Evolutionary conservation across 768 basidiomycete species (phyloP).

Genomic region (Phanerochaete sordida): DNA sequence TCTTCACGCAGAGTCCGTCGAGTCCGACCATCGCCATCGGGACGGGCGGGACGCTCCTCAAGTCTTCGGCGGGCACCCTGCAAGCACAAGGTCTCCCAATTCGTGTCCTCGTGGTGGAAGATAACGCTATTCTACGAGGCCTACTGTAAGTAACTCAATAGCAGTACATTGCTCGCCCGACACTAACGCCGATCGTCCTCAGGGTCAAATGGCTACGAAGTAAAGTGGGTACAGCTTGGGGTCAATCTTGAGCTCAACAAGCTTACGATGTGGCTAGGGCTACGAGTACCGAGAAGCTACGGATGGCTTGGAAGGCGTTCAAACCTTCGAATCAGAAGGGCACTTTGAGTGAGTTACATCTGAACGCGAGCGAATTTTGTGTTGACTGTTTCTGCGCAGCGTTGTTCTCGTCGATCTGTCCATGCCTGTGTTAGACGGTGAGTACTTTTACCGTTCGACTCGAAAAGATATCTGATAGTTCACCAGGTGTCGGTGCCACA

Average conservation of each 20-base stretch:
- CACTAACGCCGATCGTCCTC: constrained; percentile 20
- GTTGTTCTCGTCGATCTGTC: constrained; percentile 86
- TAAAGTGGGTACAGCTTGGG: constrained; percentile 33
- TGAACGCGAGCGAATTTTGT: constrained; percentile 5
- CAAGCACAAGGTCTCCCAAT: constrained; percentile 39
- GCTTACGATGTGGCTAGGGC: constrained; percentile 38
- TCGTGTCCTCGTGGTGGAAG: constrained; percentile 84
- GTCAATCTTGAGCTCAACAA: neutral
- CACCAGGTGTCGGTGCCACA: constrained; percentile 76
- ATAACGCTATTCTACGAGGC: constrained; percentile 81
- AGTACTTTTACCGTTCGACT: constrained; percentile 9
- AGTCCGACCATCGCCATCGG: constrained; percentile 52
- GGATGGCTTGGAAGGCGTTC: constrained; percentile 84
- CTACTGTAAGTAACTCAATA: constrained; percentile 58
- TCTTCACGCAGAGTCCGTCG: constrained; percentile 17
- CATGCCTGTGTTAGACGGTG: constrained; percentile 92
- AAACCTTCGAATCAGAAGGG: constrained; percentile 63
- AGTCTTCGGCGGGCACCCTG: constrained; percentile 56
- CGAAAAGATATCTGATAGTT: neutral
- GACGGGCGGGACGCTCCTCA: constrained; percentile 63
- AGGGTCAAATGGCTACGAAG: constrained; percentile 64
- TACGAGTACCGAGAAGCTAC: constrained; percentile 76
- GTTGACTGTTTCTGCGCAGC: constrained; percentile 44
- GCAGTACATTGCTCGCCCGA: too few relatives aligned
- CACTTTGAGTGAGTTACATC: constrained; percentile 77